phyloP scores from a whole-genome alignment of 116 monocot species.

The Iris pallida region DNA sequence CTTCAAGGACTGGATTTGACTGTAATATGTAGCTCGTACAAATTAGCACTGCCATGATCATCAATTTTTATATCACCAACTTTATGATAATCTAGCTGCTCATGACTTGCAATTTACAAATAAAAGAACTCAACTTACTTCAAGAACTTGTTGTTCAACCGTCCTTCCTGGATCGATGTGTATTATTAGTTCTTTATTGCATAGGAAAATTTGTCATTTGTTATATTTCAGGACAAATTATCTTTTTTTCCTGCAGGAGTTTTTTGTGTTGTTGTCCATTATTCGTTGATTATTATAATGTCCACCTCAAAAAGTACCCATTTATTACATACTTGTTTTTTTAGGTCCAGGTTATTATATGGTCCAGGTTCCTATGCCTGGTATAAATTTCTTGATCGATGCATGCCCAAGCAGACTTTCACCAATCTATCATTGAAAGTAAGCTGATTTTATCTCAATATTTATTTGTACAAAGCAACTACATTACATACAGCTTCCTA shows the following conservation, averaged over 20 bases:
- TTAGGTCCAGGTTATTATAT: too few relatives aligned
- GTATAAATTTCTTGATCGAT: slow-evolving; percentile 76
- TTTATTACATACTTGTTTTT: too few relatives aligned
- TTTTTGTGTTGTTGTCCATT: too few relatives aligned
- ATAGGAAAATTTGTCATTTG: too few relatives aligned
- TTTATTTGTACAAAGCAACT: too few relatives aligned
- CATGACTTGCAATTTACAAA: neutral
- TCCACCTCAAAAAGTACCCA: too few relatives aligned
- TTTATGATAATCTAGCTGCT: neutral
- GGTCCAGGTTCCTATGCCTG: slow-evolving; percentile 91
- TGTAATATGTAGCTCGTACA: slow-evolving; percentile 8
- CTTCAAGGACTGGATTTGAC: slow-evolving; percentile 58
- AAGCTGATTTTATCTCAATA: neutral
- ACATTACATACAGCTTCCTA: too few relatives aligned
- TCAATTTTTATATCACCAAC: neutral
- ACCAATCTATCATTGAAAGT: slow-evolving; percentile 76
- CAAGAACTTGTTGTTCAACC: slow-evolving; percentile 43
- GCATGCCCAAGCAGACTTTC: slow-evolving; percentile 55
- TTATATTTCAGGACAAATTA: too few relatives aligned
- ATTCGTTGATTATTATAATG: too few relatives aligned
- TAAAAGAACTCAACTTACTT: slow-evolving; percentile 15
- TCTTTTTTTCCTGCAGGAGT: too few relatives aligned
- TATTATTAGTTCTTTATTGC: too few relatives aligned
- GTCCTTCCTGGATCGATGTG: slow-evolving; percentile 46
- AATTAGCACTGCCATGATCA: neutral